Conservation (phyloP, 1,284 basidiomycete species). For the Boletus sp. region DNA sequence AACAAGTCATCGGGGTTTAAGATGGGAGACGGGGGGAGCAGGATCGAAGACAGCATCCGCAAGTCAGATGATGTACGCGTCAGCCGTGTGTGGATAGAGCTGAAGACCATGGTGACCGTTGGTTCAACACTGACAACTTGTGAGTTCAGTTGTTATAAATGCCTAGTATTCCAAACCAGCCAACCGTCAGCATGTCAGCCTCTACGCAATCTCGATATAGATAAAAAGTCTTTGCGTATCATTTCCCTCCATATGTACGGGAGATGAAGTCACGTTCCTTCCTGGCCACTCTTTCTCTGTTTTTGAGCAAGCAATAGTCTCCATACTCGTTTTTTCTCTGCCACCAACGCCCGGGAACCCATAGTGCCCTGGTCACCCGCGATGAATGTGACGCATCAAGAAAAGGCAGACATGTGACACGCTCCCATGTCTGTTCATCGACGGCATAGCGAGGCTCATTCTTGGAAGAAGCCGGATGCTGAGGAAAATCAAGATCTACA, state of each 20-base stretch:
- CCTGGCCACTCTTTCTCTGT: constrained; percentile 39
- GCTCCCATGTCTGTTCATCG: constrained; percentile 68
- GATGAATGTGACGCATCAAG: constrained; percentile 76
- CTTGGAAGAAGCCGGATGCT: constrained; percentile 48
- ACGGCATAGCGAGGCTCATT: constrained; percentile 77
- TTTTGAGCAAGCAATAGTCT: constrained; percentile 68
- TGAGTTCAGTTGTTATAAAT: constrained; percentile 9
- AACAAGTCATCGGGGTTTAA: constrained; percentile 39
- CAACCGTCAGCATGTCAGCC: constrained; percentile 20
- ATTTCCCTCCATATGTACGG: constrained; percentile 5
- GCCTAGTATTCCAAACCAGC: constrained; percentile 21
- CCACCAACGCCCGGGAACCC: constrained; percentile 72
- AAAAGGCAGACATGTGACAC: constrained; percentile 72
- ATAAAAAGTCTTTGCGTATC: constrained; percentile 7
- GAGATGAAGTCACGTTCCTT: constrained; percentile 38
- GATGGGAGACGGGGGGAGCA: constrained; percentile 48
- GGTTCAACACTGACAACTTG: not conserved
- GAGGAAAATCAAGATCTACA: constrained; percentile 81
- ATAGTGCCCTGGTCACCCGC: constrained; percentile 68
- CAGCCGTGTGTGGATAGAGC: constrained; percentile 18
- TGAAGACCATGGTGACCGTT: constrained; percentile 15
- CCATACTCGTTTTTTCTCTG: constrained; percentile 60
- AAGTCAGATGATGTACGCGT: constrained; percentile 38
- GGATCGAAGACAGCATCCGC: constrained; percentile 20
- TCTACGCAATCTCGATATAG: constrained; percentile 11